A percentile compares a stretch with the other conserved stretches of the same genome.
Conservation (phyloP, 2,329 filamentous ascomycete genomes). For the Cadophora malorum region DNA sequence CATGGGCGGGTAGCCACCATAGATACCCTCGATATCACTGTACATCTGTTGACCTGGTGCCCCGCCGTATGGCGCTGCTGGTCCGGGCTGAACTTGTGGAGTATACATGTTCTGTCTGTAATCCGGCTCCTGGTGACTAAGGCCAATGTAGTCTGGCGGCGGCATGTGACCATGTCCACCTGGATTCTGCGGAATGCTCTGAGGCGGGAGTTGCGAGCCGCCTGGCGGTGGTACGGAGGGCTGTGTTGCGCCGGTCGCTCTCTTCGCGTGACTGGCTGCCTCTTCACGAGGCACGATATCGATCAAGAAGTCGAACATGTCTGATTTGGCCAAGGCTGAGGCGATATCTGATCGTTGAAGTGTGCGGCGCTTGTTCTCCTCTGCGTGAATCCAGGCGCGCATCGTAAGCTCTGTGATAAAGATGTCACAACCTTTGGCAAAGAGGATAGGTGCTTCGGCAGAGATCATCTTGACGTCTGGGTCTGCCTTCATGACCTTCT, state of each 20-base stretch:
- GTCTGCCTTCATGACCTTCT: slow-evolving; percentile 99
- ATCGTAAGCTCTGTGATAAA: slow-evolving; percentile 99
- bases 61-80: slow-evolving; percentile 76
- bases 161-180: slow-evolving; percentile 63
- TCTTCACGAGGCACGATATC: slow-evolving; percentile 98
- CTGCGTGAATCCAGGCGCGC: slow-evolving; percentile 99
- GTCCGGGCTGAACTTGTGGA: slow-evolving; percentile 76
- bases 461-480: slow-evolving; percentile 99
- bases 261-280: slow-evolving; percentile 83
- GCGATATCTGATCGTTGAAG: slow-evolving; percentile 96
- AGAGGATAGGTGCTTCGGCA: slow-evolving; percentile 95
- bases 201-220: slow-evolving; percentile 59
- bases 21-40: slow-evolving; percentile 82
- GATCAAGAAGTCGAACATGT: slow-evolving; percentile 99
- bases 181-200: slow-evolving; percentile 53
- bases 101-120: slow-evolving; percentile 87
- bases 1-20: slow-evolving; percentile 76
- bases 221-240: slow-evolving; percentile 55
- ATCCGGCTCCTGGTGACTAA: slow-evolving; percentile 70
- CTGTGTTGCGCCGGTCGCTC: slow-evolving; percentile 57
- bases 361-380: slow-evolving; percentile 97
- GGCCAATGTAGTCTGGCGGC: slow-evolving; percentile 63
- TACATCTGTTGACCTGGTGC: slow-evolving; percentile 78
- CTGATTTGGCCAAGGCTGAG: slow-evolving; percentile 91
- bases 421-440: slow-evolving; percentile 98